Conservation (phyloP, 345 rosid genomes). For the Trapa bicornis region DNA sequence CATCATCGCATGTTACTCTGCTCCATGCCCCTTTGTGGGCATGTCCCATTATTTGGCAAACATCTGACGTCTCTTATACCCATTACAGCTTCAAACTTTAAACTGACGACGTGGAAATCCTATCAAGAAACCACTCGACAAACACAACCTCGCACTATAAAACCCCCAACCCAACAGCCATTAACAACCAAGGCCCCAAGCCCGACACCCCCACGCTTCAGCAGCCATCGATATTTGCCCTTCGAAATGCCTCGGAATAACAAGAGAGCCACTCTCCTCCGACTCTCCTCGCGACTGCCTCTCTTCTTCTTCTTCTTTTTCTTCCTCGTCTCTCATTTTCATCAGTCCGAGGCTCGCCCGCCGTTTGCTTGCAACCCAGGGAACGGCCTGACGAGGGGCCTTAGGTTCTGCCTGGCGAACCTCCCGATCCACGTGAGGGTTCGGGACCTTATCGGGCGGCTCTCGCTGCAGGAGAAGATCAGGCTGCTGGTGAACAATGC, state of each 20-base stretch:
- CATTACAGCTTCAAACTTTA: background rate
- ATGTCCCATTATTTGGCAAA: too few relatives aligned
- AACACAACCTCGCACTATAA: conserved; percentile 25
- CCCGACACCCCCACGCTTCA: background rate
- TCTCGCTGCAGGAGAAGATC: conserved; percentile 71
- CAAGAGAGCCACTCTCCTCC: conserved; percentile 10
- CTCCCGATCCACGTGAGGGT: conserved; percentile 58
- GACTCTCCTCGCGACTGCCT: conserved; percentile 6
- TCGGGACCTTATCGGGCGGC: conserved; percentile 58
- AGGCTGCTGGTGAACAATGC: conserved; percentile 78
- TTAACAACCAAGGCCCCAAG: background rate
- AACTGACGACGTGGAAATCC: conserved; percentile 21
- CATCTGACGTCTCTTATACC: too few relatives aligned
- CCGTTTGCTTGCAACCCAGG: conserved; percentile 62
- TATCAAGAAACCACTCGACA: conserved; percentile 9
- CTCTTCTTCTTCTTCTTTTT: background rate
- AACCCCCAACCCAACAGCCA: conserved; percentile 12
- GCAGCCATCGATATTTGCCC: background rate
- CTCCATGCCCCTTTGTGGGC: too few relatives aligned
- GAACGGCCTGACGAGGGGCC: conserved; percentile 33
- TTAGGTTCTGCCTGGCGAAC: conserved; percentile 38
- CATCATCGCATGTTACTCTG: too few relatives aligned
- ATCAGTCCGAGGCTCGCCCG: conserved; percentile 19
- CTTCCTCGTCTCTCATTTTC: conserved; percentile 5
- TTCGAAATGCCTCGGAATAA: conserved; percentile 5